These are phyloP conservation scores for Nicotiana tomentosiformis DNA, from an alignment of 257 asterid species.

Conservation along the genomic window DNA sequence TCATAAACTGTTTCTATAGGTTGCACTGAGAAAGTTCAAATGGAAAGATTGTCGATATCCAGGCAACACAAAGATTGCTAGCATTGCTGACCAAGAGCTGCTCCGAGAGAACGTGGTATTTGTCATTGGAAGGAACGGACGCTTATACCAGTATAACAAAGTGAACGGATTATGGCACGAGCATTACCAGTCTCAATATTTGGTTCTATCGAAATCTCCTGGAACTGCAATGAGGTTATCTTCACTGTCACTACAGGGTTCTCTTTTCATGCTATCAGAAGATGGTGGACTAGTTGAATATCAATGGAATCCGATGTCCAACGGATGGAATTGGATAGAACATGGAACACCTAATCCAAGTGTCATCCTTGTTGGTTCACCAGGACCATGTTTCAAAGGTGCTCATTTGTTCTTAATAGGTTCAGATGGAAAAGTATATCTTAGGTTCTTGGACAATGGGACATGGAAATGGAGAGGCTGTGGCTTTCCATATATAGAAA, in stretches of 20 bases:
- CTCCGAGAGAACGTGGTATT: slow-evolving; percentile 72
- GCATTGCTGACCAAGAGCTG: slow-evolving; percentile 73
- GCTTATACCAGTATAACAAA: slow-evolving; percentile 79
- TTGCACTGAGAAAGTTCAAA: slow-evolving; percentile 71
- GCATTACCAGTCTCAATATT: slow-evolving; percentile 77
- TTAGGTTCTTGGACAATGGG: slow-evolving; percentile 48
- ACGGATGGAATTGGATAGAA: slow-evolving; percentile 88
- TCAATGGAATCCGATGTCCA: slow-evolving; percentile 40
- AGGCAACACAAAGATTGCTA: slow-evolving; percentile 42
- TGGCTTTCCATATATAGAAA: slow-evolving; percentile 41
- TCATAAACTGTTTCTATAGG: slow-evolving; percentile 29
- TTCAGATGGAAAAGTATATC: slow-evolving; percentile 65
- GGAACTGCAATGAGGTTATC: slow-evolving; percentile 66
- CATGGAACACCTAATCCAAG: slow-evolving; percentile 64
- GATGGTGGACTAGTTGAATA: slow-evolving; percentile 75
- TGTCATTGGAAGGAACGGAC: slow-evolving; percentile 52
- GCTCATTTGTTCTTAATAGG: slow-evolving; percentile 56
- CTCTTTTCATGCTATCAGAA: slow-evolving; percentile 72
- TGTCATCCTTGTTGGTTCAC: slow-evolving; percentile 63
- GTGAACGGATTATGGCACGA: slow-evolving; percentile 72
- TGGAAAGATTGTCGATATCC: slow-evolving; percentile 87
- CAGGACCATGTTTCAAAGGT: slow-evolving; percentile 78
- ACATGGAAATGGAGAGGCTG: slow-evolving; percentile 77
- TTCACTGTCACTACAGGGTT: slow-evolving; percentile 41
- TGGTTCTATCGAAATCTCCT: slow-evolving; percentile 52